Base-by-base conservation (phyloP, 257 asterid genomes). In the Oldenlandia corymbosa region DNA sequence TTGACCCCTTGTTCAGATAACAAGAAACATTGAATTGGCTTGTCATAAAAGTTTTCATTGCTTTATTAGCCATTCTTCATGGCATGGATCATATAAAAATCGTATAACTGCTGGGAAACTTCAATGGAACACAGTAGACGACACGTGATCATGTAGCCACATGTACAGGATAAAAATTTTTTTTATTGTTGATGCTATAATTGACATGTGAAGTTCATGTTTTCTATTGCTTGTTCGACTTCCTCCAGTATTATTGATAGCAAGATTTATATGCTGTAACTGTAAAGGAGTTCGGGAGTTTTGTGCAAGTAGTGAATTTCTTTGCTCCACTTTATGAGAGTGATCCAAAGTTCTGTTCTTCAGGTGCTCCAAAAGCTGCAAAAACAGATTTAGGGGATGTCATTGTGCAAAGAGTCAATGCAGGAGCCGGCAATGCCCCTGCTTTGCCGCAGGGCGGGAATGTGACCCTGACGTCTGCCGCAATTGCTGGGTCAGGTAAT, bases 391-490 rank as follows among this genome's bases (percentile, higher is more conserved):
- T 72, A 76, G 99, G 82, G 99, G 99, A 72, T 93, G 99, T 41
- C 97, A 93, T 73, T 93, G 99, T 77, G 97, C 97, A 62, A 93
- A 93, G 76, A 90, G 99, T 75, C 99, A 87, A 82, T 90, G 99
- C 85, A 85, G 83, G 83, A 93, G 99, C 76, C 89, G 99, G 64
- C 97, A 89, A 75, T 93, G 99, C 61, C 99, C 99, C 21, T 93
- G 99, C 76, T 93, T 87, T 83, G 99, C 97, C 56, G 96, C 97
- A 68, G 96, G 97, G 20, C 97, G 97, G 39, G 97, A 93, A 80
- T 93, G 97, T 54, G 99, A 93, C 73, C 97, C 99, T 10, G 99
- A 93, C 81, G 99, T 93, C 74, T 93, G 99, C 85, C 80, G 96
- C 64, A 87, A 93, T 75, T 93, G 99, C 71, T 93, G 99, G 99